Conservation (phyloP, 306 rosid species). For the Ochetophila trinervis region DNA sequence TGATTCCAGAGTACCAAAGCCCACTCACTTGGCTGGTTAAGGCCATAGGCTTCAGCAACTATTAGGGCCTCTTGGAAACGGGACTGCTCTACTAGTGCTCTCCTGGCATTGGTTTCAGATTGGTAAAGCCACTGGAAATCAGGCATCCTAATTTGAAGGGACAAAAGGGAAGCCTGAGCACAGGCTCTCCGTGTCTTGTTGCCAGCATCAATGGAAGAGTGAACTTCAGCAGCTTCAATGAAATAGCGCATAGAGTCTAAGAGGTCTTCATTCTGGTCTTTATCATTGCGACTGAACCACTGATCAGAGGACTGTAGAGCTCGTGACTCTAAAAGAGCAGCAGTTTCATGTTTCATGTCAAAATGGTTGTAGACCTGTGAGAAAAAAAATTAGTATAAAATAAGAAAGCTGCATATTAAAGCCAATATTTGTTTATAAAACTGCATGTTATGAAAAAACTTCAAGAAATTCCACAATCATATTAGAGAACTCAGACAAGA, state of each 20-base stretch:
- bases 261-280: slow-evolving; percentile 86
- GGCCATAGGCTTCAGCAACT: slow-evolving; percentile 94
- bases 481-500: background rate
- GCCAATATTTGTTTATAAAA: background rate
- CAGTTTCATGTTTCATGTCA: slow-evolving; percentile 97
- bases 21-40: slow-evolving; percentile 97
- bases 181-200: slow-evolving; percentile 82
- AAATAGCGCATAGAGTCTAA: slow-evolving; percentile 84
- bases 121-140: slow-evolving; percentile 81
- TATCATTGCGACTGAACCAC: slow-evolving; percentile 75
- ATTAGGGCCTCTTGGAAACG: slow-evolving; percentile 94
- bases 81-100: slow-evolving; percentile 88
- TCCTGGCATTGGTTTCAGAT: slow-evolving; percentile 82
- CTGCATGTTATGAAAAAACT: background rate
- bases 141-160: slow-evolving; percentile 96
- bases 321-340: slow-evolving; percentile 83
- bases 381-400: slow-evolving; percentile 8
- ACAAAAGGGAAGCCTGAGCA: slow-evolving; percentile 93
- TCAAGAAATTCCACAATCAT: background rate
- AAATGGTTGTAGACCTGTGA: slow-evolving; percentile 88
- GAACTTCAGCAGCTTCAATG: slow-evolving; percentile 98
- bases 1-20: slow-evolving; percentile 95
- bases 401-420: background rate
- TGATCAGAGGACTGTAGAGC: slow-evolving; percentile 71
- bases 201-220: slow-evolving; percentile 94